Base-by-base conservation (phyloP, 176 grass and related monocot genomes). In the Musa itinerans region DNA sequence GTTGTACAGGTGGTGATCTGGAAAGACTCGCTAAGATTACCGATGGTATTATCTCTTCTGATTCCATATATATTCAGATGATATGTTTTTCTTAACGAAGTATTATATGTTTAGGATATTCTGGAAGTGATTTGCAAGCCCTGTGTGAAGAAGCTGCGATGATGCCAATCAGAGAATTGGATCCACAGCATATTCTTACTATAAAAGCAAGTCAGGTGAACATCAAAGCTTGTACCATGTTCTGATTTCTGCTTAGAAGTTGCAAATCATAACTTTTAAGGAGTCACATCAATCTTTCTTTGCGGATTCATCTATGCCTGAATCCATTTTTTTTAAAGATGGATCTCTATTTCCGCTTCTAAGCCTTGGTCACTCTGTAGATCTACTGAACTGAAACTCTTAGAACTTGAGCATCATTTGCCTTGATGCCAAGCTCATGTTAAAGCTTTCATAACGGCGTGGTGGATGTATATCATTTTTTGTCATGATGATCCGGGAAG, bases 141-240 rank as follows among this genome's bases (percentile, higher is more conserved):
- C 57, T 98, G 76, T 93, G 95, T 62, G 90, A 91, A 81, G 95
- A 98, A 91, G 84, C 95, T 78, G 95, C 95, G 53, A 98, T 98
- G 95, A 89, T 91, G 90, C 95, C 95, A 62, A 87, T 94, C 75
- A 87, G 95, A 88, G 95, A 93, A 78, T 84, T 98, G 52, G 95
- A 86, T 62, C 90, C 88, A 56, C 86, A 84, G 19, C 87, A 96
- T 81, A 98, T 98, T 89, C 78, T 98, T 74, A 93, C 82, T 26
- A 84, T 94, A 20, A 86, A 91, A 81, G 86, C 84, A 76, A 93
- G 89, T 79, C 95, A 98, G 95, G 95, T 98, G 62, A 27, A 5
- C 67, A 54, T 51, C 56, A 77, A 78, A 10, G 49, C 68, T 11
- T 26, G 4, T 63, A 22, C 15, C n/a, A 50, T 13, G 25, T 43